A percentile compares a stretch with the other conserved stretches of the same genome.
Conservation (phyloP, 495 filamentous ascomycete species). For the Aspergillus biplanus region DNA sequence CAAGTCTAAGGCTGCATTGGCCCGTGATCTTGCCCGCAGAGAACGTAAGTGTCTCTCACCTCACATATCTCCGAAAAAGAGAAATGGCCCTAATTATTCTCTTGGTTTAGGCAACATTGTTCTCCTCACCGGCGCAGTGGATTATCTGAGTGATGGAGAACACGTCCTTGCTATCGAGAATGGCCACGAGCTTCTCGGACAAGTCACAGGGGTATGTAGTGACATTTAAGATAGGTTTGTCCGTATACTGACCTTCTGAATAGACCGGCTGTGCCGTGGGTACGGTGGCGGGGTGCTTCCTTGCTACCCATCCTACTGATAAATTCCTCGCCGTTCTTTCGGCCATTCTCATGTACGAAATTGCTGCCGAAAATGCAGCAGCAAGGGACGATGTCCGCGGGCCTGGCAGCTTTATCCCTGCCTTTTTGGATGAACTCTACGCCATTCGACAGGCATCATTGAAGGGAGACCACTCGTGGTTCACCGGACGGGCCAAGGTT, state of each 20-base stretch:
- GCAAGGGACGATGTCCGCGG: constrained; percentile 66
- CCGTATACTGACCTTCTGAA: constrained; percentile 1
- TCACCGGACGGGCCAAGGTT: constrained; percentile 57
- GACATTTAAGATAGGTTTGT: neutral
- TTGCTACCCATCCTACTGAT: constrained; percentile 63
- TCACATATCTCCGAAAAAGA: constrained; percentile 5
- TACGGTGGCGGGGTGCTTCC: constrained; percentile 73
- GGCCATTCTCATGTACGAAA: constrained; percentile 78
- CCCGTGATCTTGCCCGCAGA: constrained; percentile 64
- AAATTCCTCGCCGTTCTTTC: constrained; percentile 71
- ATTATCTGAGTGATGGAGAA: constrained; percentile 78
- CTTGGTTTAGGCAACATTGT: constrained; percentile 60
- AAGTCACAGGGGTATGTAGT: constrained; percentile 70
- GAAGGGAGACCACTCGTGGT: constrained; percentile 55
- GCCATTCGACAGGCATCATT: constrained; percentile 52
- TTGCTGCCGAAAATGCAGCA: constrained; percentile 78
- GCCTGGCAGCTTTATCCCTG: constrained; percentile 86
- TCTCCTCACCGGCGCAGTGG: constrained; percentile 81
- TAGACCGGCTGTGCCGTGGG: constrained; percentile 84
- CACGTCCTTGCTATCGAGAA: constrained; percentile 70
- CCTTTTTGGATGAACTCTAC: constrained; percentile 77
- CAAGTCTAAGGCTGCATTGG: constrained; percentile 61
- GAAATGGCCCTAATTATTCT: neutral
- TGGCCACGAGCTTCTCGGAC: constrained; percentile 76
- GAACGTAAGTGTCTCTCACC: constrained; percentile 48